Evolutionary conservation across 345 rosid genomes (phyloP).

Genomic region (sweet orange (Citrus sinensis)): DNA sequence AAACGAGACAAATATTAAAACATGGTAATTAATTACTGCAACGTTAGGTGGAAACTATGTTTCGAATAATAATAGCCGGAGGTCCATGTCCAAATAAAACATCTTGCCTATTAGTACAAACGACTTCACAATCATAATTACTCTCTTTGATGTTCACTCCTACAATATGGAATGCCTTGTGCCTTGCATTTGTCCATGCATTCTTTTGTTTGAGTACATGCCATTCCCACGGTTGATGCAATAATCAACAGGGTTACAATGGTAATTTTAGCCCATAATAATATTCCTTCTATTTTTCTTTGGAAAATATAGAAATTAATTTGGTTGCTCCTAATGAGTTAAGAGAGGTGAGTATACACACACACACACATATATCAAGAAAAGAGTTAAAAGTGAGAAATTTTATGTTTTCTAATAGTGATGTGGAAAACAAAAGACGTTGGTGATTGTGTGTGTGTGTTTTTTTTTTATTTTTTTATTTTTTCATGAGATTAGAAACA

Average conservation of each 20-base stretch:
- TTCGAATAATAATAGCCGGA: neutral
- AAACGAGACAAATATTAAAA: no score
- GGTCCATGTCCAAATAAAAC: neutral
- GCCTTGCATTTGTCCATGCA: neutral
- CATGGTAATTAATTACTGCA: neutral
- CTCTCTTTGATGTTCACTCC: neutral
- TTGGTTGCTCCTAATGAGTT: no score
- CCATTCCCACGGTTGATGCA: neutral
- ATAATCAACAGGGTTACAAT: neutral
- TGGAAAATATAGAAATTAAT: no score
- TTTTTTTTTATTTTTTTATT: no score
- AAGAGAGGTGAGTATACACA: no score
- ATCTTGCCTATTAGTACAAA: neutral
- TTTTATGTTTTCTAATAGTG: no score
- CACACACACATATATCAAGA: no score
- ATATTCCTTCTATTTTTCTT: no score
- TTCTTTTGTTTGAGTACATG: neutral
- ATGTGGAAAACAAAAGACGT: no score
- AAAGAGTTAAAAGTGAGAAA: no score
- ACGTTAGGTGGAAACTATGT: neutral
- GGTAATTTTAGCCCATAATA: neutral
- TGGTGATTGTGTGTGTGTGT: no score
- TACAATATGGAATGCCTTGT: neutral
- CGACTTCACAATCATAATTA: neutral
- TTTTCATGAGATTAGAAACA: no score